Conservation (phyloP, 2,329 filamentous ascomycete genomes). For the Sclerotinia subarctica region DNA sequence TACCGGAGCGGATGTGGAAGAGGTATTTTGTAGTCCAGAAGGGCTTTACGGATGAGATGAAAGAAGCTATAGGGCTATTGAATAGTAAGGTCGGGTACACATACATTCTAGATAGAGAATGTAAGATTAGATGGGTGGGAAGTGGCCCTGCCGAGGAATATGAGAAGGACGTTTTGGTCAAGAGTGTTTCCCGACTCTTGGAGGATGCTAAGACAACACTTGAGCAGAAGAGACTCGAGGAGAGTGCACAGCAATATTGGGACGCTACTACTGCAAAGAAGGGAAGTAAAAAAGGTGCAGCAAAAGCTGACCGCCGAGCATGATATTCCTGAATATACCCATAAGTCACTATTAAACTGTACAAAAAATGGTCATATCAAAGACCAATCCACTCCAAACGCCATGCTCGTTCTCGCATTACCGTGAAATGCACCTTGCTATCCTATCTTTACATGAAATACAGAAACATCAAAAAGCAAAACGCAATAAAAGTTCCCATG, state of each 20-base stretch:
- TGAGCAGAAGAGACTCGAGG: not conserved
- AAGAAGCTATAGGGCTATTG: constrained; percentile 64
- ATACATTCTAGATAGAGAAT: constrained; percentile 83
- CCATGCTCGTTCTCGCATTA: constrained; percentile 23
- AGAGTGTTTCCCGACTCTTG: constrained; percentile 60
- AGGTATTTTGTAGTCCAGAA: constrained; percentile 60
- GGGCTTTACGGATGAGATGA: constrained; percentile 58
- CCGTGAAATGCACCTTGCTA: constrained; percentile 22
- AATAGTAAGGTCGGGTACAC: constrained; percentile 87
- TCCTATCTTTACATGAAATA: constrained; percentile 61
- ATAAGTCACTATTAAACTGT: constrained; percentile 36
- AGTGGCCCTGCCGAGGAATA: constrained; percentile 65
- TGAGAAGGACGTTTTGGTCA: constrained; percentile 66
- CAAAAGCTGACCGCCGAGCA: constrained; percentile 21
- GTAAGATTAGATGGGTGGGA: constrained; percentile 90
- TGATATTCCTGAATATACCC: constrained; percentile 28
- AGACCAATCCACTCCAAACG: constrained; percentile 15
- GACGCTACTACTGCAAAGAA: constrained; percentile 4
- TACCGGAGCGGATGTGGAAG: constrained; percentile 53
- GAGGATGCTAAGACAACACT: constrained; percentile 44
- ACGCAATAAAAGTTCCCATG: constrained; percentile 82
- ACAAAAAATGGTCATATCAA: constrained; percentile 23
- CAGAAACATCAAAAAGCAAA: constrained; percentile 85
- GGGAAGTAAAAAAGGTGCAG: not conserved
- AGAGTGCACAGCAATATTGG: not conserved